phyloP scores from a whole-genome alignment of 2,329 filamentous ascomycete genomes.

The Drechslerella coelobrocha region DNA sequence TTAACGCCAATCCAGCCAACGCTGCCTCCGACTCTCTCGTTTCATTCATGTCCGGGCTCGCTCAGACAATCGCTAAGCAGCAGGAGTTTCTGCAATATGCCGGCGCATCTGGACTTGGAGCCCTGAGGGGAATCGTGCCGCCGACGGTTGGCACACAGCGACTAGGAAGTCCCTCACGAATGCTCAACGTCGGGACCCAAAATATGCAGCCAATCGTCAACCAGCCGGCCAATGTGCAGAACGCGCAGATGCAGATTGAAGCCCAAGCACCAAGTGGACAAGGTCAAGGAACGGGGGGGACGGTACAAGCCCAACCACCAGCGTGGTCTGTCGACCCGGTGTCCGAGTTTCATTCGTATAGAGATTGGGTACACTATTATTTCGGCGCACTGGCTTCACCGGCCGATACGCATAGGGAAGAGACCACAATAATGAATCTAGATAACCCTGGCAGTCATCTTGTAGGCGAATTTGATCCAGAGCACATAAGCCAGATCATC shows the following conservation, averaged over 20 bases:
- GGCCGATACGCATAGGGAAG: no score
- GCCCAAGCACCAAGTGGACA: no score
- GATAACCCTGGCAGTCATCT: no score
- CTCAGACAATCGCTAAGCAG: constrained; percentile 1
- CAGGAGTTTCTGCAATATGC: constrained; percentile 3
- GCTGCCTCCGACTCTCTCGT: constrained; percentile 18
- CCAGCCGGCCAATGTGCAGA: not conserved
- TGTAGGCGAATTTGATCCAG: no score
- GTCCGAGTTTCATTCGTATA: no score
- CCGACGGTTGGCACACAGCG: constrained; percentile 1
- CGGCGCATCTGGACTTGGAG: not conserved
- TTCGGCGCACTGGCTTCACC: no score
- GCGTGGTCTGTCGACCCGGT: no score
- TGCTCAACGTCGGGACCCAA: not conserved
- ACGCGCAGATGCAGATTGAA: not conserved
- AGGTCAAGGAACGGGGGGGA: no score
- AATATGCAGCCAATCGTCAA: not conserved
- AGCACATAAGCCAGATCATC: no score
- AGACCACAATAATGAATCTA: no score
- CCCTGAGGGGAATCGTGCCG: not conserved
- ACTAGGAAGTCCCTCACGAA: not conserved
- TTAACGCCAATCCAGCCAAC: not conserved
- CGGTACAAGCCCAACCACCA: no score
- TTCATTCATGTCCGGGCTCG: constrained; percentile 18
- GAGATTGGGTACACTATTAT: no score